Evolutionary conservation across 2,329 filamentous ascomycete species (phyloP).

Genomic region (Alternaria brassicicola): DNA sequence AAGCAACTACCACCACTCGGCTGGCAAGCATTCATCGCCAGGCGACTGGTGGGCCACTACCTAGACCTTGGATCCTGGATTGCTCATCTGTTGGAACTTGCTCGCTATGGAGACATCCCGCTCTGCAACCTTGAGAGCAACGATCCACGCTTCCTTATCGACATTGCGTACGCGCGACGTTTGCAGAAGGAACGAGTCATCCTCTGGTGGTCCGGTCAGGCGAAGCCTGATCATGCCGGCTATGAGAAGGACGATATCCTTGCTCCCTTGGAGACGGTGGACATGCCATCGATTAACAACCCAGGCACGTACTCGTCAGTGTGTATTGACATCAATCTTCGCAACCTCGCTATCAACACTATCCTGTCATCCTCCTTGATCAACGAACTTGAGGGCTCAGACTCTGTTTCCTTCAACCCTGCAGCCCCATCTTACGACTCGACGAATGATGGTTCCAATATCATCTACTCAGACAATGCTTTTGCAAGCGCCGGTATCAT

Average conservation of each 20-base stretch:
- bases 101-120: constrained; percentile 90
- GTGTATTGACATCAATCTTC: constrained; percentile 91
- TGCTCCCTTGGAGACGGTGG: constrained; percentile 80
- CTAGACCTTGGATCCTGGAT: constrained; percentile 94
- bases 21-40: constrained; percentile 90
- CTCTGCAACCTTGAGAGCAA: constrained; percentile 95
- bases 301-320: constrained; percentile 94
- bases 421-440: constrained; percentile 67
- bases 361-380: constrained; percentile 95
- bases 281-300: constrained; percentile 92
- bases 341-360: constrained; percentile 96
- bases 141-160: constrained; percentile 92
- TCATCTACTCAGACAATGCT: constrained; percentile 82
- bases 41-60: constrained; percentile 85
- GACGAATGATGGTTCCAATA: constrained; percentile 67
- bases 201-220: constrained; percentile 91
- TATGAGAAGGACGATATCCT: constrained; percentile 92
- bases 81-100: constrained; percentile 82
- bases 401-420: constrained; percentile 84
- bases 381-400: constrained; percentile 91
- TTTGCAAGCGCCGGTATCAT: constrained; percentile 91
- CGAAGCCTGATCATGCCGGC: constrained; percentile 91
- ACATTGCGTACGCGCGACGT: constrained; percentile 89
- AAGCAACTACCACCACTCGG: constrained; percentile 87
- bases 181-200: constrained; percentile 92